Evolutionary conservation across 306 rosid genomes (phyloP), one percentile per base, ranked within the genome.

Genomic region (Trifolium subterraneum): DNA sequence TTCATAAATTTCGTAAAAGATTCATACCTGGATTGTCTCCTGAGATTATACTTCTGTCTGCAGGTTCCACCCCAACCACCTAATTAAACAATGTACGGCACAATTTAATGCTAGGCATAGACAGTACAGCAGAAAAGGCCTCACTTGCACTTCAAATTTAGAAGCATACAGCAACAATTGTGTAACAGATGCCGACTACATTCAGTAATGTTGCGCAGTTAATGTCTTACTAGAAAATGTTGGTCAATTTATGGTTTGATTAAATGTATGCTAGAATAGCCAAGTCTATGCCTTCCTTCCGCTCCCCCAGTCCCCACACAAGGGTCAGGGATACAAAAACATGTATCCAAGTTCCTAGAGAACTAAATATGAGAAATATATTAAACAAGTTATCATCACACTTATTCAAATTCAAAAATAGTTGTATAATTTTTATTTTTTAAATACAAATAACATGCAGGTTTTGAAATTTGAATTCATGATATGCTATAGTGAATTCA

Each of bases 1-100:
- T 67, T 19, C 68, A 54, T 48, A 14, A 52, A 71, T 42, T 58
- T 71, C 2, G 23, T n/a, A 81, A 62, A 66, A 45, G 56, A 62
- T 68, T 39, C 72, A 47, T 73, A 91, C 97, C 92, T 56, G 92
- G 87, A 84, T 82, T 89, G 67, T 87, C 97, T 71, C 98, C 98
- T 0, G 89, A 88, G 67, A 91, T 84, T 39, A 89, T 77, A 79
- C 96, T 89, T 85, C 94, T 78, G 44, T 88, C 98, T 8, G 94
- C 97, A 72, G 98, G 97, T 83, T 93, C 96, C 62, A 93, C 98
- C 68, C 98, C 97, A 64, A 93, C 90, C 75, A 91, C 90, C 98
- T 93, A 77, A 65, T 67, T 42, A 78, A 54, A 68, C 65, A 74
- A n/a, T 75, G 70, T 58, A 64, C 14, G 64, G 55, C 45, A 65